Conservation (phyloP, 179 eudicot genomes). For the Silene vulgaris region DNA sequence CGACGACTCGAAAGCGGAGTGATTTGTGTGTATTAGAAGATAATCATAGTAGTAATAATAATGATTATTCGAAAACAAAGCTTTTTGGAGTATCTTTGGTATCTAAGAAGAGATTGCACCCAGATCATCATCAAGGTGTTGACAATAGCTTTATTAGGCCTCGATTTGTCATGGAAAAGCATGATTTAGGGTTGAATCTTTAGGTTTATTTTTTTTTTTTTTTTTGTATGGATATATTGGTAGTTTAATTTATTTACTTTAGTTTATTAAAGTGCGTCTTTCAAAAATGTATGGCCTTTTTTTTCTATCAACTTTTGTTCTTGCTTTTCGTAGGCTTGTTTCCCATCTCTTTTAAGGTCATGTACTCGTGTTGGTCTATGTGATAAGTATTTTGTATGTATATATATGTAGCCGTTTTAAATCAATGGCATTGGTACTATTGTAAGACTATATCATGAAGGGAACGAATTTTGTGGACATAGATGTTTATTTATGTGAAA, state of each 20-base stretch:
- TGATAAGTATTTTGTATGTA: conserved; percentile 4
- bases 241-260: background rate
- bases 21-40: too few species aligned
- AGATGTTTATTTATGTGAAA: too few species aligned
- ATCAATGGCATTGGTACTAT: too few species aligned
- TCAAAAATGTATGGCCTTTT: conserved; percentile 10
- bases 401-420: background rate
- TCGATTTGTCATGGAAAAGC: conserved; percentile 18
- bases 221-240: background rate
- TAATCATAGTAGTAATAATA: background rate
- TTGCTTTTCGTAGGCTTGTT: conserved; percentile 2
- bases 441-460: too few species aligned
- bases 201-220: background rate
- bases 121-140: conserved; percentile 2
- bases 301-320: background rate
- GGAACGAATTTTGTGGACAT: too few species aligned
- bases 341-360: conserved; percentile 5
- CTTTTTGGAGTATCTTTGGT: conserved; percentile 9
- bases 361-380: background rate
- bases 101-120: conserved; percentile 12
- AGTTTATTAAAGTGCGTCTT: background rate
- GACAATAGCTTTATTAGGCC: conserved; percentile 6
- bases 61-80: background rate
- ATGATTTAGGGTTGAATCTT: conserved; percentile 25
- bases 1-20: too few species aligned